phyloP scores from a whole-genome alignment of 148 eudicot genomes.

The Chenopodium berlandieri region DNA sequence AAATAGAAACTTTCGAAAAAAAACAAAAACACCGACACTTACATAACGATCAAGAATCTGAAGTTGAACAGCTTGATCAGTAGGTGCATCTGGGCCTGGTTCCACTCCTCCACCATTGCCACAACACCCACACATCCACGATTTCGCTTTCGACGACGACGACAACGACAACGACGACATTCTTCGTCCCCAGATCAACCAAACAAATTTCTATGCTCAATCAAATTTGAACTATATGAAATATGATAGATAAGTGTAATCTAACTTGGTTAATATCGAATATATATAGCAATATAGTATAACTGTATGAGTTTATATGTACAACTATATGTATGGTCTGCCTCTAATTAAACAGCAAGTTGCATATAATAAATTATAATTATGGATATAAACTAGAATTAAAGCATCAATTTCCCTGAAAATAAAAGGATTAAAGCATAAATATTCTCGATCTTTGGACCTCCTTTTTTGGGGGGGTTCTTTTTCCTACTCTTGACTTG shows the following conservation, averaged over 20 bases:
- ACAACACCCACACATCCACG: constrained; percentile 37
- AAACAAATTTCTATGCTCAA: no score
- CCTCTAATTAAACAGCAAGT: not conserved
- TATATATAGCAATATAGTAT: no score
- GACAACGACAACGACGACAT: not conserved
- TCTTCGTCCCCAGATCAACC: no score
- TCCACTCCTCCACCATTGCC: constrained; percentile 19
- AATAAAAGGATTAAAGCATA: constrained; percentile 25
- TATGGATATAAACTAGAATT: constrained; percentile 18
- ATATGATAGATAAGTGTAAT: not conserved
- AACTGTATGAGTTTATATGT: no score
- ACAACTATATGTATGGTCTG: not conserved
- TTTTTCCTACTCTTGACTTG: constrained; percentile 14
- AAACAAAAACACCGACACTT: not conserved
- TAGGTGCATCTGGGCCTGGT: not conserved
- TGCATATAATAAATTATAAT: not conserved
- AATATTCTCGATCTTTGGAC: not conserved
- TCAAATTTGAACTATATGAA: not conserved
- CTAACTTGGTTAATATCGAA: not conserved
- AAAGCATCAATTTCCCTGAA: constrained; percentile 17
- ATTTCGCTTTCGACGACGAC: constrained; percentile 16
- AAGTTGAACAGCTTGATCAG: constrained; percentile 18
- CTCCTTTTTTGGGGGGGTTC: not conserved
- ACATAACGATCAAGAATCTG: constrained; percentile 37
- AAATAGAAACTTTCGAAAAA: not conserved